Percentiles rank a stretch among this genome's conserved stretches.
These are phyloP conservation scores for Neolentinus lepideus DNA, from an alignment of 1,284 basidiomycete genomes.

Conservation along the genomic window DNA sequence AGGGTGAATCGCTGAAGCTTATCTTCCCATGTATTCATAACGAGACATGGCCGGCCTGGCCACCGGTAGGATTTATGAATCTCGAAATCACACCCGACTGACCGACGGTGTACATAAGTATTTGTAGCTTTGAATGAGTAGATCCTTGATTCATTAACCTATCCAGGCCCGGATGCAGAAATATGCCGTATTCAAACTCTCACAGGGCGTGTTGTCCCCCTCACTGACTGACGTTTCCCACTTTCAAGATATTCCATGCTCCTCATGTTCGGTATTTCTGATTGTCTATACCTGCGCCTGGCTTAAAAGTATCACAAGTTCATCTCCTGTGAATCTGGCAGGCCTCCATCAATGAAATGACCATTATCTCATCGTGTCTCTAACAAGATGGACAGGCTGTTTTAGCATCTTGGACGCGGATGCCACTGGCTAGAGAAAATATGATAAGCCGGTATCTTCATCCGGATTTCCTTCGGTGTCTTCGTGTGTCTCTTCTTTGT, in stretches of 20 bases:
- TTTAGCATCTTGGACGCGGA: no score
- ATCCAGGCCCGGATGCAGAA: not conserved
- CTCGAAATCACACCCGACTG: not conserved
- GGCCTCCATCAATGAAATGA: no score
- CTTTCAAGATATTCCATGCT: not conserved
- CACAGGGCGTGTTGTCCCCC: not conserved
- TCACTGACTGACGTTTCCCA: not conserved
- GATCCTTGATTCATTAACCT: not conserved
- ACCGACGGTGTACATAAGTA: not conserved
- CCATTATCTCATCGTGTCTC: no score
- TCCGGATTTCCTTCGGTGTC: not conserved
- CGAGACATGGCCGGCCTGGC: not conserved
- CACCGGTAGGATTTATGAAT: not conserved
- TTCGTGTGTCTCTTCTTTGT: not conserved
- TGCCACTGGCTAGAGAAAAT: not conserved
- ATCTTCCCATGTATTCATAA: conserved; percentile 1
- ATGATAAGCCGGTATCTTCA: not conserved
- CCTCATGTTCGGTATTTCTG: not conserved
- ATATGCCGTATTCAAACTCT: not conserved
- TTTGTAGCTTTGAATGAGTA: not conserved
- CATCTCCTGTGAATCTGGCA: no score
- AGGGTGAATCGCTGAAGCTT: conserved; percentile 1
- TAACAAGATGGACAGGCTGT: no score
- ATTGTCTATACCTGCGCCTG: not conserved
- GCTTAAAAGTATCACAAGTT: not conserved